These are phyloP conservation scores for Colletotrichum tofieldiae DNA, from an alignment of 2,329 filamentous ascomycete genomes.

Conservation along the genomic window DNA sequence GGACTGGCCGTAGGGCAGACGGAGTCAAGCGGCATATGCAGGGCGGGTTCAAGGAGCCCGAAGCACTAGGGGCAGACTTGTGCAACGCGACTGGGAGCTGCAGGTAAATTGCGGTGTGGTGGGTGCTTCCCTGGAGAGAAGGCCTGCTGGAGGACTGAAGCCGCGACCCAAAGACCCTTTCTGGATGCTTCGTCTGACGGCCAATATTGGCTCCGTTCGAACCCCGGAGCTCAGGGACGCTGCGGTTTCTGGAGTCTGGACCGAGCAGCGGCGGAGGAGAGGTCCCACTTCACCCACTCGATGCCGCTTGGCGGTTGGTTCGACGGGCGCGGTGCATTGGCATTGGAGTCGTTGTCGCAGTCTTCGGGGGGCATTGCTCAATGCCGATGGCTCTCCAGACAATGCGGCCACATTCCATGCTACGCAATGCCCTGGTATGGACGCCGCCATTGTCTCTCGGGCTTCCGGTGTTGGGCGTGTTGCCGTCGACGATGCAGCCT, in stretches of 20 bases:
- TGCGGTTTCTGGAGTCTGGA: constrained; percentile 31
- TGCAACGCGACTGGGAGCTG: constrained; percentile 20
- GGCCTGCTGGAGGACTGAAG: not conserved
- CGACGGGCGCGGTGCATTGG: constrained; percentile 29
- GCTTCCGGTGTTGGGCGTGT: not conserved
- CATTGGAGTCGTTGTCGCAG: constrained; percentile 35
- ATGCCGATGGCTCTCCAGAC: constrained; percentile 31
- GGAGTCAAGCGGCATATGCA: constrained; percentile 12
- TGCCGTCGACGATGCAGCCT: constrained; percentile 20
- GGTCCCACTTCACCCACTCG: constrained; percentile 24
- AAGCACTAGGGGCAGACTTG: constrained; percentile 27
- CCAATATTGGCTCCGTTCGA: constrained; percentile 37
- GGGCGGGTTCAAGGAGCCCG: constrained; percentile 5
- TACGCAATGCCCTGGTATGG: constrained; percentile 25
- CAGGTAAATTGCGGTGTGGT: constrained; percentile 40
- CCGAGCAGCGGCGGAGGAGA: constrained; percentile 26
- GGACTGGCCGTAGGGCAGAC: constrained; percentile 6
- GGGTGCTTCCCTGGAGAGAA: constrained; percentile 29
- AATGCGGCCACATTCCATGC: constrained; percentile 34
- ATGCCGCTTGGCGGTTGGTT: constrained; percentile 28
- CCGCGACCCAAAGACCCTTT: constrained; percentile 2
- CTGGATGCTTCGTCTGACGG: constrained; percentile 7
- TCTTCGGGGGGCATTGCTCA: constrained; percentile 26
- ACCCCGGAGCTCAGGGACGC: constrained; percentile 15
- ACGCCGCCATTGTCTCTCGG: constrained; percentile 13